phyloP scores from a whole-genome alignment of 208 protist genomes.

The Acanthamoeba lenticulata region DNA sequence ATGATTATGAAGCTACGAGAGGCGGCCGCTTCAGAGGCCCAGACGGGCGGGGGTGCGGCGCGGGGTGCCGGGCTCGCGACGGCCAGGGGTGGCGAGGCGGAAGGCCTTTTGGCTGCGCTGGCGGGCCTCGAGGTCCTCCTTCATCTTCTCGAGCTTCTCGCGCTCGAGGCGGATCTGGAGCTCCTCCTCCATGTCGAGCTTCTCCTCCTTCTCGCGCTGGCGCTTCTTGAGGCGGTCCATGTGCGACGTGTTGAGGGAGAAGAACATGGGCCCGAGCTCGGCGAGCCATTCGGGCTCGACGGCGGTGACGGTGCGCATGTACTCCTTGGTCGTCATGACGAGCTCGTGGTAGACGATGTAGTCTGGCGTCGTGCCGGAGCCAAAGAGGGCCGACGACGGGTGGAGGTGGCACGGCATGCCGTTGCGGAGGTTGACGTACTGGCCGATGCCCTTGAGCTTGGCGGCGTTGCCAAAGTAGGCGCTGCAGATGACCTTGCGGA shows the following conservation, averaged over 20 bases:
- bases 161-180: neutral
- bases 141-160: conserved; percentile 57
- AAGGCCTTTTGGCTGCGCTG: conserved; percentile 21
- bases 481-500: conserved; percentile 94
- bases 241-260: conserved; percentile 67
- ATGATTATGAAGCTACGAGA: no score
- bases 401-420: conserved; percentile 96
- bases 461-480: conserved; percentile 97
- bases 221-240: conserved; percentile 30
- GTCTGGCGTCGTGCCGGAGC: conserved; percentile 93
- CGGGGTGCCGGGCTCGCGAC: conserved; percentile 43
- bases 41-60: conserved; percentile 41
- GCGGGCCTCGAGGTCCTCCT: conserved; percentile 59
- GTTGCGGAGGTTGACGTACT: conserved; percentile 98
- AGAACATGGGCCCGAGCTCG: conserved; percentile 93
- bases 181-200: conserved; percentile 61
- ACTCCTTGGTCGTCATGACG: conserved; percentile 96
- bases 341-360: conserved; percentile 99
- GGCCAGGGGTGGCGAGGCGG: conserved; percentile 51
- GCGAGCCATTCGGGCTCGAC: conserved; percentile 98
- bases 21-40: conserved; percentile 57
- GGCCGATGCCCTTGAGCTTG: conserved; percentile 93
- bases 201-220: conserved; percentile 48
- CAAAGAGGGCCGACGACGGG: conserved; percentile 97
- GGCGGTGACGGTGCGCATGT: conserved; percentile 95